Conservation (phyloP, 176 grass and related monocot species). For the Oryza rufipogon region DNA sequence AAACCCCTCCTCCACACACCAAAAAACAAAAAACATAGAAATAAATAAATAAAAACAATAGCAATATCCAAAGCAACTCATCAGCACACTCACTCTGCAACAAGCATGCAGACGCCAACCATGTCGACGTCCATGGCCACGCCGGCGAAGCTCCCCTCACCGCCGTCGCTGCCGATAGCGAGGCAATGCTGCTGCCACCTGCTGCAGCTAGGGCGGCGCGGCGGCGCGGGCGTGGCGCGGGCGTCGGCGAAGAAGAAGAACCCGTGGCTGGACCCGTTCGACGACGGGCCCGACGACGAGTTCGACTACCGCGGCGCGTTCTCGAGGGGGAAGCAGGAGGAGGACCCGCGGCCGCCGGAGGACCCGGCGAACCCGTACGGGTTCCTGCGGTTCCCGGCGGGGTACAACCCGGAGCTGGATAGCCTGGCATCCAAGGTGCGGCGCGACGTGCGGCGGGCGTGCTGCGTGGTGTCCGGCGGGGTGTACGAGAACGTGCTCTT, state of each 20-base stretch:
- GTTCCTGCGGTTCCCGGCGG: constrained; percentile 82
- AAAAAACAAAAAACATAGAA: neutral
- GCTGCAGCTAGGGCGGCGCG: neutral
- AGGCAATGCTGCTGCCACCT: neutral
- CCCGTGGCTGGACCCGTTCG: constrained; percentile 94
- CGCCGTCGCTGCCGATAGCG: neutral
- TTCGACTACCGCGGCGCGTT: constrained; percentile 71
- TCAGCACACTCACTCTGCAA: neutral
- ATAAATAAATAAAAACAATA: neutral
- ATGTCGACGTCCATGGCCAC: constrained; percentile 47
- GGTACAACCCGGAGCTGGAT: constrained; percentile 82
- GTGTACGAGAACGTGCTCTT: constrained; percentile 98
- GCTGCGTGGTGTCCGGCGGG: constrained; percentile 82
- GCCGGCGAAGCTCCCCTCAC: neutral
- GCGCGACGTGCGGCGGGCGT: constrained; percentile 86
- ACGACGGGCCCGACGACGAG: constrained; percentile 68
- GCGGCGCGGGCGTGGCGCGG: neutral
- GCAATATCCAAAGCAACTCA: constrained; percentile 35
- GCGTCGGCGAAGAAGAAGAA: constrained; percentile 73
- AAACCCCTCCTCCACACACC: constrained; percentile 7
- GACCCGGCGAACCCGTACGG: constrained; percentile 77
- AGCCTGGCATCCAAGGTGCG: constrained; percentile 81
- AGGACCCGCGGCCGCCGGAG: constrained; percentile 81
- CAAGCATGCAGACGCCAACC: constrained; percentile 51
- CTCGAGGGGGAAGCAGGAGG: constrained; percentile 83